Percentiles rank a stretch among this genome's conserved stretches.
phyloP scores from a whole-genome alignment of 1,284 basidiomycete species.

The Cryptococcus hybrid region DNA sequence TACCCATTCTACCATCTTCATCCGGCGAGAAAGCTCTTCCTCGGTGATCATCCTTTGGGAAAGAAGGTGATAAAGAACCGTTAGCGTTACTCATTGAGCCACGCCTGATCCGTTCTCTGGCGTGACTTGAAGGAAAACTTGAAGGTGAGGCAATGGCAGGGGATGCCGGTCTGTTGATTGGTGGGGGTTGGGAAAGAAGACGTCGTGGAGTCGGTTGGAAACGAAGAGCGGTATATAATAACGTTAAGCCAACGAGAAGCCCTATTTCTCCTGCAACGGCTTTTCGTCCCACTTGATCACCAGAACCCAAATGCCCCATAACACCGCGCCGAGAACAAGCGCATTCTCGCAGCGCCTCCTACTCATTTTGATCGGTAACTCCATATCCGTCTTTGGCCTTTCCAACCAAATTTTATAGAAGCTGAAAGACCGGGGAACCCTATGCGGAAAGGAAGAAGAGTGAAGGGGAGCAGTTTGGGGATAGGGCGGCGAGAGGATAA shows the following conservation, averaged over 20 bases:
- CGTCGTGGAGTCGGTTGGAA: conserved; percentile 11
- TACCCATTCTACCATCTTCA: conserved; percentile 19
- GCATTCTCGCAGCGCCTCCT: conserved; percentile 37
- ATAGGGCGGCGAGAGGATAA: background rate
- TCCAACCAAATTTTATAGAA: background rate
- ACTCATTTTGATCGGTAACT: conserved; percentile 22
- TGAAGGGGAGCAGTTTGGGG: conserved; percentile 16
- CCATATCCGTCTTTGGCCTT: conserved; percentile 9
- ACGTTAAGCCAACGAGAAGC: conserved; percentile 25
- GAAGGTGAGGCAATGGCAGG: conserved; percentile 3
- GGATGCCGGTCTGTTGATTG: conserved; percentile 7
- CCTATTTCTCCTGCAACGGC: conserved; percentile 42
- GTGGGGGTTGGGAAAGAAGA: conserved; percentile 7
- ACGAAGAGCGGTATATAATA: conserved; percentile 23
- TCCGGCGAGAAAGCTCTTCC: conserved; percentile 3
- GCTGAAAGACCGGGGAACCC: conserved; percentile 1
- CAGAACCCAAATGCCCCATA: conserved; percentile 31
- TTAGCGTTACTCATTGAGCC: conserved; percentile 1
- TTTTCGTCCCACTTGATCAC: conserved; percentile 35
- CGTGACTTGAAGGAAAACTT: background rate
- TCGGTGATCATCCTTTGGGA: conserved; percentile 14
- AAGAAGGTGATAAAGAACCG: background rate
- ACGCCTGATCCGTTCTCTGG: conserved; percentile 16
- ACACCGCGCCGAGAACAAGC: conserved; percentile 34
- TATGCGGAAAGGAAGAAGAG: conserved; percentile 18